Evolutionary conservation across 805 yeast species (phyloP), one percentile per base, ranked within the genome.

Genomic region (Schwanniomyces polymorphus): DNA sequence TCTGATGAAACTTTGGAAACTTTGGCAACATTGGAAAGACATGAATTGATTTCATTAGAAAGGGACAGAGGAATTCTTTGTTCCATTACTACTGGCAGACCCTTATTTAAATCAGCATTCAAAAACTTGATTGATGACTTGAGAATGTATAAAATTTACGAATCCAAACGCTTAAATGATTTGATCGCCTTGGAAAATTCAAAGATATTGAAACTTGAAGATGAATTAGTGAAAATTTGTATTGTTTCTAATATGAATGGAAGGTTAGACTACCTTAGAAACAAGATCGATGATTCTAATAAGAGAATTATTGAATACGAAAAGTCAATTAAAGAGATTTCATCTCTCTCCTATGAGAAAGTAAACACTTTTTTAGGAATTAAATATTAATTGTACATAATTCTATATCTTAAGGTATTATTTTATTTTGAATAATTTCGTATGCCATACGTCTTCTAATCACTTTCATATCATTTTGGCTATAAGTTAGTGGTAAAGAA

Each of bases 101-200:
- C 99, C 2, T 69, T 94, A 18, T 91, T 74, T 64, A 76, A 78
- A 47, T 88, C 91, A 0, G 97, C 98, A 0, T 94, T 92, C 68
- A 58, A 73, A 47, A 78, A 79, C 49, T 72, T 94, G 59, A 76
- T 83, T 2, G 54, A 72, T 1, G 91, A 91, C 60, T 57, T 70
- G 12, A 73, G 75, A 14, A 66, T 87, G 6, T 78, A 74, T 46
- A 80, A 80, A 21, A 73, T 81, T 10, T 75, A 88, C 62, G 96
- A 90, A 61, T 74, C 85, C 2, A 76, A 80, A 21, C 82, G 84
- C 51, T 66, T 85, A 44, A 67, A 74, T 41, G 74, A 74, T 37
- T 68, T 84, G 42, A 78, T 89, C 38, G 65, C 72, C 3, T 64
- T 79, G 45, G 96, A 90, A 57, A 78, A 80, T 9, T 74, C 71